Evolutionary conservation across 768 basidiomycete species (phyloP).

Genomic region (Tulasnella sp.): DNA sequence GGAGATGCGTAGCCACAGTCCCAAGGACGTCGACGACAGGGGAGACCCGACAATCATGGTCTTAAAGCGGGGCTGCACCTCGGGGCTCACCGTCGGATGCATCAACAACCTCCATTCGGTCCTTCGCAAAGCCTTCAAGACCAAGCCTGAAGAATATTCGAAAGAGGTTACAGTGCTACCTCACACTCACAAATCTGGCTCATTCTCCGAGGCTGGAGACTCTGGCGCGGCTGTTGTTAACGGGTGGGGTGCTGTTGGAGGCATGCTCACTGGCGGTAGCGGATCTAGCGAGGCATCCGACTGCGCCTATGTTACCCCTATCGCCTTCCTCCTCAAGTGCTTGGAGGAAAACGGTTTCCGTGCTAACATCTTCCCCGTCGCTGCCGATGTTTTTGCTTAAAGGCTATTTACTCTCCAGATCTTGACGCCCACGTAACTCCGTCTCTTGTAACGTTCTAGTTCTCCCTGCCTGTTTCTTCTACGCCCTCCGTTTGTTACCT

Average conservation of each 20-base stretch:
- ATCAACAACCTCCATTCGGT: constrained; percentile 20
- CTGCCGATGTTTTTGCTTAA: no score
- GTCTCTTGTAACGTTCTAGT: no score
- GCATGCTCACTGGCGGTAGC: constrained; percentile 4
- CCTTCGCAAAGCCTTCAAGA: constrained; percentile 17
- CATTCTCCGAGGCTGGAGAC: constrained; percentile 9
- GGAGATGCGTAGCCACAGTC: constrained; percentile 16
- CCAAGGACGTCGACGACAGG: constrained; percentile 20
- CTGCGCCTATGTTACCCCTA: constrained; percentile 2
- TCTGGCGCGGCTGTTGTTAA: background rate
- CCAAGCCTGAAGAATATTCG: constrained; percentile 9
- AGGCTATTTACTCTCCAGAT: no score
- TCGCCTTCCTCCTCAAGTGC: constrained; percentile 17
- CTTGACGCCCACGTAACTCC: no score
- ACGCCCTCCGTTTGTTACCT: no score
- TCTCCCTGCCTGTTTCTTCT: no score
- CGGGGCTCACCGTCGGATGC: constrained; percentile 22
- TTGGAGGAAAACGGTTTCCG: constrained; percentile 7
- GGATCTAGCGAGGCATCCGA: background rate
- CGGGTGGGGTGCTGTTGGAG: background rate
- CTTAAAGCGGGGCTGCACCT: constrained; percentile 22
- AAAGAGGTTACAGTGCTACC: constrained; percentile 1
- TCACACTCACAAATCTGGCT: constrained; percentile 1
- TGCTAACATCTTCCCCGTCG: constrained; percentile 15
- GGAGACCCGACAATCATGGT: constrained; percentile 20